Evolutionary conservation across 2,329 filamentous ascomycete genomes (phyloP), one percentile per base, ranked within the genome.

Genomic region (Xylaria sp.): DNA sequence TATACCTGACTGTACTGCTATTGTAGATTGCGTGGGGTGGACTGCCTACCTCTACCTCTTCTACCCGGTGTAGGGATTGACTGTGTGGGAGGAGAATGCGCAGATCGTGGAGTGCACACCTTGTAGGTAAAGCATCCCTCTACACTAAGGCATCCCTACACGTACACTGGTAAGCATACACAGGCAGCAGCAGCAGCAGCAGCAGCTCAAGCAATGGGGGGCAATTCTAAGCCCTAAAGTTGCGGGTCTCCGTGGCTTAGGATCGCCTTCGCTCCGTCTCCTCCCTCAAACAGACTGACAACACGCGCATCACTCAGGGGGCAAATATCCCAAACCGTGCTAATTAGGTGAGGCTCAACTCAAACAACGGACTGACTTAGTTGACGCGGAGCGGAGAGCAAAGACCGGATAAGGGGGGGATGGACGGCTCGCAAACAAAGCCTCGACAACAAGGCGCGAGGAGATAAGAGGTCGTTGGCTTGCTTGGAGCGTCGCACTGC

Each of bases 61-160:
- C 23, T 30, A 30, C 23, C 37, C 8, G 37, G 52, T 57, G 56
- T 39, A 52, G 59, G 59, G 55, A 59, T 30, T 30, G 23, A 30
- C 23, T 30, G 65, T 61, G 65, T 63, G 64, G 59, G 62, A 60
- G 58, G 59, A 64, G 57, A 57, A 66, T 53, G 57, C 55, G 59
- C 50, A 69, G 68, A 70, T 70, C 69, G 68, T 71, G 69, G 70
- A 71, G 69, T 71, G 66, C 63, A 70, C 69, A 69, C 69, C 69
- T 62, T 67, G 60, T 58, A 59, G 63, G 59, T 66, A 55, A 67
- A 67, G 64, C 59, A 62, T 69, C 10, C 42, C 13, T n/a, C 3
- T 46, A 46, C 5, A 30, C 23, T 66, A 55, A 67, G 66, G 64
- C 59, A 62, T 69, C 10, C 42, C 13, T n/a, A 13, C n/a, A 46